These are phyloP conservation scores for Dentipellis fragilis DNA, from an alignment of 768 basidiomycete genomes.

Conservation along the genomic window DNA sequence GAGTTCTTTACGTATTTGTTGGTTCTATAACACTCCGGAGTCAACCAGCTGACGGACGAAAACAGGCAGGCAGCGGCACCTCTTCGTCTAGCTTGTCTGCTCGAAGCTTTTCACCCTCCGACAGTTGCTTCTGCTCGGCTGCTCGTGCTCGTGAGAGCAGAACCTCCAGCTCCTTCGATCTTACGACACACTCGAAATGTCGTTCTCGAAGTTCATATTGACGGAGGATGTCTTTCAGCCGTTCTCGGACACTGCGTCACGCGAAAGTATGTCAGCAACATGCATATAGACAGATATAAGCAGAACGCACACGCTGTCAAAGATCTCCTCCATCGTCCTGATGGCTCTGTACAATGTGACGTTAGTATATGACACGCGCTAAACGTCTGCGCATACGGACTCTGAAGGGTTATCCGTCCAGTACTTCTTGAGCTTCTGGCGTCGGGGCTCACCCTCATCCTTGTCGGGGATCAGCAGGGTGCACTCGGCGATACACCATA, in stretches of 20 bases:
- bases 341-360: slow-evolving; percentile 40
- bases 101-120: slow-evolving; percentile 61
- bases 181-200: slow-evolving; percentile 87
- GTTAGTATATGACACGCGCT: not conserved
- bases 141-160: slow-evolving; percentile 79
- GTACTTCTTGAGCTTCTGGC: slow-evolving; percentile 68
- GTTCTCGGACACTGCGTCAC: slow-evolving; percentile 59
- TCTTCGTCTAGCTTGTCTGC: slow-evolving; percentile 67
- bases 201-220: slow-evolving; percentile 87
- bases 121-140: slow-evolving; percentile 78
- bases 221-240: slow-evolving; percentile 76
- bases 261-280: not conserved
- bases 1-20: slow-evolving; percentile 62
- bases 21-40: slow-evolving; percentile 32
- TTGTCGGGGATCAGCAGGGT: slow-evolving; percentile 16
- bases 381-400: slow-evolving; percentile 30
- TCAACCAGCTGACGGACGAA: slow-evolving; percentile 1
- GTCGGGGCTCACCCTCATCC: slow-evolving; percentile 41
- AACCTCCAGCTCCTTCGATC: slow-evolving; percentile 87
- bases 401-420: slow-evolving; percentile 71
- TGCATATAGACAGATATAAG: too few species aligned
- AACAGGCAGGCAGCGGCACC: slow-evolving; percentile 31
- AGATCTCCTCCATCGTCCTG: slow-evolving; percentile 71
- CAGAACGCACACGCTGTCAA: slow-evolving; percentile 68
- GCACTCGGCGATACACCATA: too few species aligned